Percentiles rank a stretch among this genome's conserved stretches.
Evolutionary conservation across 208 protist species (phyloP).

Genomic region (Leishmania gerbilli): DNA sequence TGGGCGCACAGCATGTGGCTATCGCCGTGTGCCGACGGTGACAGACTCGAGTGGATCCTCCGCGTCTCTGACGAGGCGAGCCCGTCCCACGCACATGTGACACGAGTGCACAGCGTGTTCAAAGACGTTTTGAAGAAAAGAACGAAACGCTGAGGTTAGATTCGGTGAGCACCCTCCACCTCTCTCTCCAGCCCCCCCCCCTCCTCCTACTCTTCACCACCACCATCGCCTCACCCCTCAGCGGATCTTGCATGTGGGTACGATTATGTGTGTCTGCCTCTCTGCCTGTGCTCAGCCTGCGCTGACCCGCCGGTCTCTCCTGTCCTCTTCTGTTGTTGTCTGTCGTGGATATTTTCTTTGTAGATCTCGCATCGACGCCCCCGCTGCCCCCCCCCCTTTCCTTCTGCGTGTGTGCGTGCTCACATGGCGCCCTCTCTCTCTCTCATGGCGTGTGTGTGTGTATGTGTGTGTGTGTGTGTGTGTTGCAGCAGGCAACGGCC

Average conservation of each 20-base stretch:
- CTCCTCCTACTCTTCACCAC: too few relatives aligned
- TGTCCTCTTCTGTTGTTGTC: not conserved
- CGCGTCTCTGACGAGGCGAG: not conserved
- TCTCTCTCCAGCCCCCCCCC: not conserved
- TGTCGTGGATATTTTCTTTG: not conserved
- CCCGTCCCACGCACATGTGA: not conserved
- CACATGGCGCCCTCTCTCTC: not conserved
- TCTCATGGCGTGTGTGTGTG: not conserved
- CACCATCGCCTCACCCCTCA: not conserved
- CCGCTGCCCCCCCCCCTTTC: not conserved
- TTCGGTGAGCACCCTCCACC: not conserved
- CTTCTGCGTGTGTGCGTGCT: not conserved
- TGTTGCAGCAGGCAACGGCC: not conserved
- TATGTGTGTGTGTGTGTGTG: not conserved
- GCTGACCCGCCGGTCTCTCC: too few relatives aligned
- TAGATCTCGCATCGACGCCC: not conserved
- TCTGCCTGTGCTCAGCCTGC: not conserved
- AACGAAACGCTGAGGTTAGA: not conserved
- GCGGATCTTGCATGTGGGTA: not conserved
- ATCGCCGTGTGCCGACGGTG: not conserved
- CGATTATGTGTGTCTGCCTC: not conserved
- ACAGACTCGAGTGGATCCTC: constrained; percentile 5
- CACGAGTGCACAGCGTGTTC: not conserved
- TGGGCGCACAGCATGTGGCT: not conserved
- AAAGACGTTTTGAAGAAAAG: not conserved